A percentile compares a stretch with the other conserved stretches of the same genome.
Conservation (phyloP, 306 rosid species). For the Sindora glabra region DNA sequence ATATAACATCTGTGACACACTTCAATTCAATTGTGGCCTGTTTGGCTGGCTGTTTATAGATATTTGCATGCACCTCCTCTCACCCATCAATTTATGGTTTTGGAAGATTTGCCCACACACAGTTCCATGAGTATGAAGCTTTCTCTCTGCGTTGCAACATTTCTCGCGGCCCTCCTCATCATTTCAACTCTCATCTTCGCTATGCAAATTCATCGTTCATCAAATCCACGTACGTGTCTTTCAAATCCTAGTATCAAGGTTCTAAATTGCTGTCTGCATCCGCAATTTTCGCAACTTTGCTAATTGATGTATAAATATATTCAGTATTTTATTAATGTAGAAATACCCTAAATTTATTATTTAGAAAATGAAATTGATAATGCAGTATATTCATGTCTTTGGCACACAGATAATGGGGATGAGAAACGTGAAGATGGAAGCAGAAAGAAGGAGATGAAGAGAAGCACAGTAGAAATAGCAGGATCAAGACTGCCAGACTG, state of each 20-base stretch:
- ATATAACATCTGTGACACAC: constrained; percentile 18
- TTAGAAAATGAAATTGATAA: no score
- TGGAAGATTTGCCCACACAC: background rate
- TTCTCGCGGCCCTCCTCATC: background rate
- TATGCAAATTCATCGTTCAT: background rate
- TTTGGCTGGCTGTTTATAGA: background rate
- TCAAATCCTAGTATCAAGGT: background rate
- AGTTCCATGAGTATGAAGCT: background rate
- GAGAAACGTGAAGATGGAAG: background rate
- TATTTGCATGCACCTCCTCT: background rate
- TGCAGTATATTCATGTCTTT: background rate
- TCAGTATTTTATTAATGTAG: no score
- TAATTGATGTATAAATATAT: no score
- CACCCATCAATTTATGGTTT: no score
- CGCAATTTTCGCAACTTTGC: no score
- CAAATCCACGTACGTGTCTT: background rate
- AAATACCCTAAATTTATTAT: no score
- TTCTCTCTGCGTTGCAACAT: background rate
- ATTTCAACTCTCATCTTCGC: background rate
- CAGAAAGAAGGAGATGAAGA: background rate
- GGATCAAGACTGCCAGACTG: constrained; percentile 47
- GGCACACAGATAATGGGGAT: background rate
- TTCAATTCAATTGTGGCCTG: no score
- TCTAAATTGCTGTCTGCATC: no score
- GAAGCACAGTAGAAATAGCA: constrained; percentile 8